Base-by-base conservation (phyloP, 371 early-diverging fungal species). In the Mortierella sp. region DNA sequence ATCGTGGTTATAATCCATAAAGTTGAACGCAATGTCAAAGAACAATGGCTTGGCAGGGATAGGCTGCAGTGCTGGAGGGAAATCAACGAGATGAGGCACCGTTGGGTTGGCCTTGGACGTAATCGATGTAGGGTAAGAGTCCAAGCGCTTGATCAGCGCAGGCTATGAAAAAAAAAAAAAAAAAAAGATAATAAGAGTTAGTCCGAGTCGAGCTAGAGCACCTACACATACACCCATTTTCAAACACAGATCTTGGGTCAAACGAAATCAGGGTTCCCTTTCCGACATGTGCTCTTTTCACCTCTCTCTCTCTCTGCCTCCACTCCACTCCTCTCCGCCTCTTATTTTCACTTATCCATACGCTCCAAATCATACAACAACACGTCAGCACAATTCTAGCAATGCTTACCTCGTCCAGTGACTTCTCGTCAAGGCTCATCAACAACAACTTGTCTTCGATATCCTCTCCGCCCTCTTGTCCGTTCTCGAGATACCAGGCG, bases 31-130 rank as follows among this genome's bases (percentile, higher is more conserved):
- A 63, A 97, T 87, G 80, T 97, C 97, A 87, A 94, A 96, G 83
- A 95, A 95, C 70, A 97, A 84, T 0, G 97, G 97, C 77, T 96
- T 96, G 75, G 90, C 91, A 3, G 95, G 91, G 55, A 95, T 93
- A 16, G 96, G 92, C 75, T 92, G 88, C 74, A 96, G 90, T 54
- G 80, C 71, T 6, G 96, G 96, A 24, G 96, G 96, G 76, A 96
- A 92, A 42, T 91, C 91, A 26, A 95, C 89, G 54, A 96, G 80
- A 63, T 90, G 87, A 28, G 90, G 89, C 24, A 83, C 80, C 24
- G 72, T 75, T 6, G 87, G 80, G 44, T 86, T 79, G 55, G 76
- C 70, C 31, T 89, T 88, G 24, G 84, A 74, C 13, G 90, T 88
- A 65, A 90, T 78, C 34, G 82, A 86, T 0, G 90, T 77, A 14